Base-by-base conservation (phyloP, 495 filamentous ascomycete species). In the Lichenothelia convexa region DNA sequence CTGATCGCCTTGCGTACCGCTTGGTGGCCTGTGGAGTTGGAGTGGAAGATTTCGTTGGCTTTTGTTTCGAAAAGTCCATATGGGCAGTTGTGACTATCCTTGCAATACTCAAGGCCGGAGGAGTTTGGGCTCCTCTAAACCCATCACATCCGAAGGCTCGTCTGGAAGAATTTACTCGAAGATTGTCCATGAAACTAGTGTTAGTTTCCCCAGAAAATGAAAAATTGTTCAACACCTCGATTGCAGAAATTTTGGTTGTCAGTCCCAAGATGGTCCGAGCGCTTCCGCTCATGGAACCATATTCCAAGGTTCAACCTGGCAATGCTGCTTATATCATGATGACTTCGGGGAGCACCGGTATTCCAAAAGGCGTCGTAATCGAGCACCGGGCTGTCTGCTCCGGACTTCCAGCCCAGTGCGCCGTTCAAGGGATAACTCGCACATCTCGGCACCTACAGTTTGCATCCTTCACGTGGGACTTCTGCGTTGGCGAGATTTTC, bases 281-380 rank as follows among this genome's bases (percentile, higher is more conserved):
- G 57, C 2, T 44, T 55, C 21, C 26, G 34, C 12, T 6, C 21
- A 6, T 32, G 38, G 15, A 31, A 43, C n/a, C 29, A 37, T 12
- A 30, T 21, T 21, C 30, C 32, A 11, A 18, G 33, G 21, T 6
- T 5, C 5, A 39, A 21, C 15, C 12, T 20, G 4, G n/a, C 24
- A 63, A 80, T 44, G 45, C 81, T 5, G 85, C 83, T 13, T 93
- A 92, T 55, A 68, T 93, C 30, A 80, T 93, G 70, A 93, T 91
- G 46, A 93, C 85, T 1, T 84, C 77, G 8, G 85, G 85, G 11
- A 84, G 80, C 4, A 93, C 83, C 0, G 85, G 85, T n/a, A 68
- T 67, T 3, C 85, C 85, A 2, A 93, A 93, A 58, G 85, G 85
- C 0, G 85, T 92, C 2, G 62, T 62, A 0, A 57, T 92, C 22